Evolutionary conservation across 1,284 basidiomycete species (phyloP), one percentile per base, ranked within the genome.

Genomic region (Singerocomus inundabilis): DNA sequence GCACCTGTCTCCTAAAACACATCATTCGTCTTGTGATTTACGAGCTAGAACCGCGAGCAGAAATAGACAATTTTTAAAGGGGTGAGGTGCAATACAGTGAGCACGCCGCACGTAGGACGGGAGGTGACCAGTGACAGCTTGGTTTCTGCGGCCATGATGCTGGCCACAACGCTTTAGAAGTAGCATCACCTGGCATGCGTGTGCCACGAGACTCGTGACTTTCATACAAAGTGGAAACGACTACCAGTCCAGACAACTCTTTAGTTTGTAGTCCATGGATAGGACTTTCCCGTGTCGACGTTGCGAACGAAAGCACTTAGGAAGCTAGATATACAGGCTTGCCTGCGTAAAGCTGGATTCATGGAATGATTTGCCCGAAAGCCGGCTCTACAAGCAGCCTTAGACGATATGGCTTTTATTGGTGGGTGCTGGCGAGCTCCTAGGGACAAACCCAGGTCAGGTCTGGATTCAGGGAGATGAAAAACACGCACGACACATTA

Each of bases 1-100:
- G 28, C 18, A 62, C 58, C 58, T 52, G 46, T 49, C 28, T 53
- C 5, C 15, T 51, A 15, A 61, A 6, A 39, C 60, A 63, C 60
- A 56, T 61, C 26, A 21, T 47, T 30, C 12, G 26, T 25, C 33
- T 24, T 25, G 15, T 25, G 6, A 25, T 26, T 30, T 36, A 32
- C 39, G 29, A 38, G 12, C 34, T 35, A 12, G 46, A 16, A 16
- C 16, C 35, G n/a, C 6, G 21, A 18, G 7, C 30, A 34, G 34
- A 16, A 30, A 15, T 12, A 32, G 15, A 28, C 26, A 34, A 15
- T 4, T 8, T 28, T 30, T 38, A 32, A 4, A 13, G 28, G 18
- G 21, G 28, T 9, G 39, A 25, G n/a, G 11, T 18, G 29, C 21
- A 30, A 11, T 10, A 31, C 9, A 35, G 10, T 25, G 36, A 25